Evolutionary conservation across 441 rosid species (phyloP).

Genomic region (Pelargonium fulgidum): DNA sequence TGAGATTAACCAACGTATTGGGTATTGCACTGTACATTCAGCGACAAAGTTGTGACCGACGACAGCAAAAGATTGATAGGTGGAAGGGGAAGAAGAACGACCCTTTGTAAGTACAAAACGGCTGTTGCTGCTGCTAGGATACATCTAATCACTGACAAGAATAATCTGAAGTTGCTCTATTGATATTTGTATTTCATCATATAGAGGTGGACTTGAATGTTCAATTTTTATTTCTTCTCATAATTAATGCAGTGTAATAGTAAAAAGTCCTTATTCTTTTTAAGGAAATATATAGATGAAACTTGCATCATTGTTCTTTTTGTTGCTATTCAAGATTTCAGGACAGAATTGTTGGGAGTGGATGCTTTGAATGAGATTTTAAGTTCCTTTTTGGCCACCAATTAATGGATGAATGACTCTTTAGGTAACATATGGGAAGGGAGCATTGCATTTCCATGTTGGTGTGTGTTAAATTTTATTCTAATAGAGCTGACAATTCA

Average conservation of each 20-base stretch:
- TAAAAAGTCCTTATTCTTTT: not conserved
- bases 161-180: conserved; percentile 31
- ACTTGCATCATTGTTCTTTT: not conserved
- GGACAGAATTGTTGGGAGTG: not conserved
- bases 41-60: conserved; percentile 31
- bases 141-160: conserved; percentile 27
- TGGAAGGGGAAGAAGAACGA: no score
- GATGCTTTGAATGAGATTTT: not conserved
- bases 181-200: conserved; percentile 27
- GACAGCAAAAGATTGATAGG: conserved; percentile 32
- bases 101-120: conserved; percentile 47
- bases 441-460: not conserved
- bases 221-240: no score
- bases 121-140: conserved; percentile 35
- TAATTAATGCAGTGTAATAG: no score
- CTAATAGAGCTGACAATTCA: no score
- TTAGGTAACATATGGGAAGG: no score
- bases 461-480: no score
- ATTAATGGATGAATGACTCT: no score
- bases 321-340: no score
- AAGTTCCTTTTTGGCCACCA: no score
- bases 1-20: conserved; percentile 28
- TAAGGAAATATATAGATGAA: not conserved
- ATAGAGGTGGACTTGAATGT: conserved; percentile 26
- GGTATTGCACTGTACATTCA: conserved; percentile 37